A percentile compares a stretch with the other conserved stretches of the same genome.
Conservation (phyloP, 2,329 filamentous ascomycete species). For the Orbilia javanica region DNA sequence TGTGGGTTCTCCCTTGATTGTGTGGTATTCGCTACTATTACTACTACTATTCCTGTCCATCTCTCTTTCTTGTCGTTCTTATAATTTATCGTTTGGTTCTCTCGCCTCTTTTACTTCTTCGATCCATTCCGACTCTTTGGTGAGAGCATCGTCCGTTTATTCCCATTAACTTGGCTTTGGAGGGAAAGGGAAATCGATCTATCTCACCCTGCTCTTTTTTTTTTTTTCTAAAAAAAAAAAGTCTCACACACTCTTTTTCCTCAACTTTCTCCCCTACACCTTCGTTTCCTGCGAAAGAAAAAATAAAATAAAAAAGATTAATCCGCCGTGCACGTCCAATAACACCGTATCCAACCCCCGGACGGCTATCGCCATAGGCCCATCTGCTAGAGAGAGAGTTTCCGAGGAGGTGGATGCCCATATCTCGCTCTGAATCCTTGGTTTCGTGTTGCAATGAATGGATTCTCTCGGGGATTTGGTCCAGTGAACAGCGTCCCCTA, state of each 20-base stretch:
- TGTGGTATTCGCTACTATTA: slow-evolving; percentile 28
- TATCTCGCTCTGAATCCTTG: slow-evolving; percentile 21
- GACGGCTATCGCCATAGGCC: slow-evolving; percentile 12
- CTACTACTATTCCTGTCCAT: too few relatives aligned
- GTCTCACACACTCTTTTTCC: not conserved
- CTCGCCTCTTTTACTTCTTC: slow-evolving; percentile 24
- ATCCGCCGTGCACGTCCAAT: slow-evolving; percentile 22
- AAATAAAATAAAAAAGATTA: not conserved
- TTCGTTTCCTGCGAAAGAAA: slow-evolving; percentile 8
- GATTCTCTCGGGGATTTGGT: slow-evolving; percentile 42
- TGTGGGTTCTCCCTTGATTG: slow-evolving; percentile 38
- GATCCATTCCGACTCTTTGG: slow-evolving; percentile 7
- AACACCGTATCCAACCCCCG: slow-evolving; percentile 9
- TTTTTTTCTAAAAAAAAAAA: too few relatives aligned
- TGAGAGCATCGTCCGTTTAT: slow-evolving; percentile 51
- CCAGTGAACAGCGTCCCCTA: slow-evolving; percentile 51
- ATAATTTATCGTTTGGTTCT: slow-evolving; percentile 21
- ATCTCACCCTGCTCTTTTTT: slow-evolving; percentile 53
- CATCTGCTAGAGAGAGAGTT: slow-evolving; percentile 20
- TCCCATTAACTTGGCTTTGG: slow-evolving; percentile 38
- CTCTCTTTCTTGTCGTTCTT: not conserved
- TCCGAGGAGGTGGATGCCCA: slow-evolving; percentile 50
- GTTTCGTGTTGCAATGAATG: slow-evolving; percentile 55
- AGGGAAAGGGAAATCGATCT: too few relatives aligned
- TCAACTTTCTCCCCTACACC: slow-evolving; percentile 8